Percentiles rank a stretch among this genome's conserved stretches.
These are phyloP conservation scores for Chrysoporthe austroafricana DNA, from an alignment of 2,329 filamentous ascomycete species.

Conservation along the genomic window DNA sequence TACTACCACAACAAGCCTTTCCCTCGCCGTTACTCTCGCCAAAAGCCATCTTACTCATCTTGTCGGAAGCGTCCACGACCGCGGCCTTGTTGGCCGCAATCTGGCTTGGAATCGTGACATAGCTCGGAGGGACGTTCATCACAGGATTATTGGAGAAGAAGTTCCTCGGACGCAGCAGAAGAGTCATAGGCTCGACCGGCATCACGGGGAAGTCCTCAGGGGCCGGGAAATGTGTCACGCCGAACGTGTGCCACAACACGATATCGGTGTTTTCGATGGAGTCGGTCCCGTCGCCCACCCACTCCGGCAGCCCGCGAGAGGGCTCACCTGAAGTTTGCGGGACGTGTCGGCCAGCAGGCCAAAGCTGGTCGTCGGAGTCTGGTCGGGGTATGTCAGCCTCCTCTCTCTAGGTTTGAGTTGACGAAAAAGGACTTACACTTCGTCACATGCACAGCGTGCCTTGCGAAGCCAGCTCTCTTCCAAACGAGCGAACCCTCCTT, in stretches of 20 bases:
- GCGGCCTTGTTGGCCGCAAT: constrained; percentile 52
- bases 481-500: constrained; percentile 82
- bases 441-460: constrained; percentile 87
- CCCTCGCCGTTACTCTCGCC: not conserved
- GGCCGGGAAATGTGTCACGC: constrained; percentile 84
- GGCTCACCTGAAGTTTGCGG: constrained; percentile 85
- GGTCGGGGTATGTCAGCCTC: constrained; percentile 20
- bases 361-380: constrained; percentile 81
- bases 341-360: constrained; percentile 84
- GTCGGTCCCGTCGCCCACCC: constrained; percentile 73
- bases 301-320: constrained; percentile 71
- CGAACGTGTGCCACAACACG: constrained; percentile 94
- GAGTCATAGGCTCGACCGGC: constrained; percentile 83
- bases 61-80: constrained; percentile 52
- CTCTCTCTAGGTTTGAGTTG: no score
- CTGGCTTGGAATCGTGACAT: constrained; percentile 72
- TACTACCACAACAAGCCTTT: constrained; percentile 20
- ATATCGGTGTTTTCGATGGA: constrained; percentile 81
- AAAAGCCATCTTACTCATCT: constrained; percentile 48
- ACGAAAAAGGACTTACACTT: constrained; percentile 66
- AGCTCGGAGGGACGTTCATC: constrained; percentile 80
- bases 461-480: constrained; percentile 86
- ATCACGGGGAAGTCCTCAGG: constrained; percentile 94
- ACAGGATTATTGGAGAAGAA: constrained; percentile 83
- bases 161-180: constrained; percentile 77